Percentiles rank a stretch among this genome's conserved stretches.
Conservation (phyloP, 345 rosid genomes). For the rapeseed (Brassica napus) region Da-Ae NC_063444.1:43795001-43795500, state of each 20-base stretch:
- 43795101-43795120: too few species aligned
- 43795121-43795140: too few species aligned
- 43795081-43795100: too few species aligned
- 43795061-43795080: neutral
- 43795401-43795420: neutral
- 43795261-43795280: neutral
- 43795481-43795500: neutral
- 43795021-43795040: neutral
- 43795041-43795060: neutral
- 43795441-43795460: neutral
- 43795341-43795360: neutral
- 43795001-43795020: constrained; percentile 21
- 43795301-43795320: neutral
- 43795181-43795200: too few species aligned
- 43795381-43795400: neutral
- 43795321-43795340: neutral
- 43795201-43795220: too few species aligned
- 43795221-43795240: too few species aligned
- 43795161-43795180: too few species aligned
- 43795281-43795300: neutral
- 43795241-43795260: too few species aligned
- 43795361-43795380: neutral
- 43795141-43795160: too few species aligned
- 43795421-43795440: neutral
- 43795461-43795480: neutral